Percentiles rank a stretch among this genome's conserved stretches.
phyloP scores from a whole-genome alignment of 352 stramenopile species.

The Phytophthora sp. region DNA sequence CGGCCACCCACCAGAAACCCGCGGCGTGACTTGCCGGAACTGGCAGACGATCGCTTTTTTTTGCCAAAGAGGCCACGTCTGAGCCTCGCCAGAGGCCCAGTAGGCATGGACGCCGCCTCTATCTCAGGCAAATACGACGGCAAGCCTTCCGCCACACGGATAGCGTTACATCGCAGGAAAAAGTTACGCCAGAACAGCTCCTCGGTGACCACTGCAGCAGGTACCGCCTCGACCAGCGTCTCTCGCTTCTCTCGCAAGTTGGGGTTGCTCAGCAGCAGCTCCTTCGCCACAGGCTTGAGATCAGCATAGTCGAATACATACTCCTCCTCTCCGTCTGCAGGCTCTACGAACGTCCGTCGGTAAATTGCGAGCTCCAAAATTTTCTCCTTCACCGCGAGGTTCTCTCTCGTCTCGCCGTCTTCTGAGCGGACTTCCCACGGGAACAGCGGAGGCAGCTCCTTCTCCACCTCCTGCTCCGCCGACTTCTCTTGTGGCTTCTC shows the following conservation, averaged over 20 bases:
- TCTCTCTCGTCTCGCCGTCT: conserved; percentile 43
- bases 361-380: conserved; percentile 71
- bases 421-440: conserved; percentile 57
- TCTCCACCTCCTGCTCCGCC: conserved; percentile 1
- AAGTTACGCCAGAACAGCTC: conserved; percentile 76
- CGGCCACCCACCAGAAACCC: conserved; percentile 35
- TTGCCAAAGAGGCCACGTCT: conserved; percentile 54
- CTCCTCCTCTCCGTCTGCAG: conserved; percentile 62
- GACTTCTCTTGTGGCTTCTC: conserved; percentile 1
- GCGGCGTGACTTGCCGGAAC: conserved; percentile 39
- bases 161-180: conserved; percentile 70
- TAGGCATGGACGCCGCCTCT: conserved; percentile 7
- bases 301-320: conserved; percentile 65
- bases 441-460: conserved; percentile 31
- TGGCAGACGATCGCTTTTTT: conserved; percentile 44
- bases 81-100: conserved; percentile 54
- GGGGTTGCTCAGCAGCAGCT: conserved; percentile 61
- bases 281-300: conserved; percentile 50
- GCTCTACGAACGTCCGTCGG: conserved; percentile 65
- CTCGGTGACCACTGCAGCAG: conserved; percentile 49
- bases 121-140: conserved; percentile 62
- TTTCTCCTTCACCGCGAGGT: conserved; percentile 46
- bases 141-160: conserved; percentile 42
- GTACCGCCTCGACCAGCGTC: conserved; percentile 43
- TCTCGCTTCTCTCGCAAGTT: conserved; percentile 68